phyloP scores from a whole-genome alignment of 108 stramenopile genomes.

The Pelagomonas calceolata region DNA sequence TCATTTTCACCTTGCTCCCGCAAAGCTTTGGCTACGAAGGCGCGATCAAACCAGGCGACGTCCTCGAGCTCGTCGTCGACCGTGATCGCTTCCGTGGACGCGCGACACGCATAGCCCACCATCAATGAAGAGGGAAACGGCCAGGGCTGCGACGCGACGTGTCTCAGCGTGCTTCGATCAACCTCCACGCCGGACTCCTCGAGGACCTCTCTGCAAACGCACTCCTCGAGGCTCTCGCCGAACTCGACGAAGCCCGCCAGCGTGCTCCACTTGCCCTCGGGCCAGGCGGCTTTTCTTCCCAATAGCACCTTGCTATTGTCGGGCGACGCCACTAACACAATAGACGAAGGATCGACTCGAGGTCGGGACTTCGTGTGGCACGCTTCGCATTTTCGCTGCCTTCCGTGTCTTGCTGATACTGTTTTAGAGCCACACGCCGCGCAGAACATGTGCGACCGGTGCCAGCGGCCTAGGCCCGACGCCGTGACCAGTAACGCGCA shows the following conservation, averaged over 20 bases:
- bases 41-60: neutral
- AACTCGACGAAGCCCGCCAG: conserved; percentile 78
- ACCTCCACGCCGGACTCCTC: conserved; percentile 56
- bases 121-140: neutral
- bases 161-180: neutral
- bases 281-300: conserved; percentile 53
- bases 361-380: conserved; percentile 41
- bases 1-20: neutral
- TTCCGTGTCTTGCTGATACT: conserved; percentile 33
- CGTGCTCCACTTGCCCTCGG: conserved; percentile 49
- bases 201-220: conserved; percentile 51
- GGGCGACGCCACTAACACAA: conserved; percentile 45
- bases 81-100: neutral
- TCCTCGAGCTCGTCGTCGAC: conserved; percentile 1
- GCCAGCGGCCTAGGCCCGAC: conserved; percentile 56
- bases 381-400: conserved; percentile 24
- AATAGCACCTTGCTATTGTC: conserved; percentile 41
- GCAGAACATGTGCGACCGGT: conserved; percentile 40
- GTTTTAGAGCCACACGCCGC: conserved; percentile 41
- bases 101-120: conserved; percentile 3
- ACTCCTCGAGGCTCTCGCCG: conserved; percentile 66
- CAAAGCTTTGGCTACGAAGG: neutral
- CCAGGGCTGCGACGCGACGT: conserved; percentile 11
- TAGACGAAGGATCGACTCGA: conserved; percentile 67
- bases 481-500: conserved; percentile 14